phyloP scores from a whole-genome alignment of 2,329 filamentous ascomycete species.

The Didymella segeticola region DNA sequence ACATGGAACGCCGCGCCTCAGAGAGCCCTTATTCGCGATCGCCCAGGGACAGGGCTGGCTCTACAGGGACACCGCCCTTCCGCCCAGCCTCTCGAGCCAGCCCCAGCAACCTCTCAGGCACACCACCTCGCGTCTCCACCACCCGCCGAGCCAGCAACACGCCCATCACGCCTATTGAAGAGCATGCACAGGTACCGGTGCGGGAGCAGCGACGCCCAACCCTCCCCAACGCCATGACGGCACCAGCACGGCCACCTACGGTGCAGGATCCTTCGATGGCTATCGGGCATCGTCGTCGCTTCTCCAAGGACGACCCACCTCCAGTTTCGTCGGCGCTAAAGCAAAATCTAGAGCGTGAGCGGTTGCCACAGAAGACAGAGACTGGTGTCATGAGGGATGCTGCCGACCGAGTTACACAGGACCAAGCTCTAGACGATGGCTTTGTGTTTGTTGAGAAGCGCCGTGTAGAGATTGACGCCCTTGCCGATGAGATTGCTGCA shows the following conservation, averaged over 20 bases:
- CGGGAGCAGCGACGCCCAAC: slow-evolving; percentile 53
- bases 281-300: slow-evolving; percentile 67
- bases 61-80: slow-evolving; percentile 42
- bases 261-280: slow-evolving; percentile 46
- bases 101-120: slow-evolving; percentile 35
- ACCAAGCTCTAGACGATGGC: slow-evolving; percentile 88
- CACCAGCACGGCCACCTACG: slow-evolving; percentile 51
- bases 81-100: slow-evolving; percentile 42
- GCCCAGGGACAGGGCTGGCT: slow-evolving; percentile 37
- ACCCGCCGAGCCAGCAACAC: slow-evolving; percentile 43
- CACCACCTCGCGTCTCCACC: slow-evolving; percentile 33
- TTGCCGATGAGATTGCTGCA: slow-evolving; percentile 92
- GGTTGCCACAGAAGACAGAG: slow-evolving; percentile 49
- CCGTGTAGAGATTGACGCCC: slow-evolving; percentile 94
- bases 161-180: slow-evolving; percentile 42
- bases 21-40: slow-evolving; percentile 44
- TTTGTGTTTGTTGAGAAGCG: slow-evolving; percentile 96
- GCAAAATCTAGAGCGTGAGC: slow-evolving; percentile 54
- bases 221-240: slow-evolving; percentile 54
- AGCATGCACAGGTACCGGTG: slow-evolving; percentile 38
- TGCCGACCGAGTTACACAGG: slow-evolving; percentile 75
- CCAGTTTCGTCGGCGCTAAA: slow-evolving; percentile 57
- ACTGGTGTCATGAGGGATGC: slow-evolving; percentile 53
- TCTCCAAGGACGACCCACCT: slow-evolving; percentile 56
- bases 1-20: slow-evolving; percentile 35